Percentiles rank a stretch among this genome's conserved stretches.
These are phyloP conservation scores for Eucalyptus coolabah DNA, from an alignment of 345 rosid genomes.

Conservation along the genomic window DNA sequence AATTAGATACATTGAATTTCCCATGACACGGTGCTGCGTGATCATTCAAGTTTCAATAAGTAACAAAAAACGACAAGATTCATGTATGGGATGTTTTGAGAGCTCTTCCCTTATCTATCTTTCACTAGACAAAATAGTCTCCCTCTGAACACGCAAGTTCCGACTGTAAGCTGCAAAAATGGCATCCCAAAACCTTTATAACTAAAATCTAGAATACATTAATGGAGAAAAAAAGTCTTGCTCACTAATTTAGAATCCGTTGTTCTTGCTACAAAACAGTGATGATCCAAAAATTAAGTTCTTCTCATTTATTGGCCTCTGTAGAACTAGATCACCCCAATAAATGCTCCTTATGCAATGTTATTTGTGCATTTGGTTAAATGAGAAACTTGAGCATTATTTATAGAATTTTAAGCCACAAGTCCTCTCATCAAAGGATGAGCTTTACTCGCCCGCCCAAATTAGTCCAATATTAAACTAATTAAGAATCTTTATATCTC, in stretches of 20 bases:
- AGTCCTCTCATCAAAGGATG: no score
- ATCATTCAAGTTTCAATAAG: neutral
- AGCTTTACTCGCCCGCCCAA: fast-evolving
- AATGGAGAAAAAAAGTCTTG: no score
- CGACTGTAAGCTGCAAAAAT: no score
- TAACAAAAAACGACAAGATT: neutral
- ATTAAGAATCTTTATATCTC: no score
- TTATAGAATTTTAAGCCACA: no score
- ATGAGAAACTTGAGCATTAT: fast-evolving
- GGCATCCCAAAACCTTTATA: no score
- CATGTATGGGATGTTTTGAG: neutral
- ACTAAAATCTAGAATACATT: no score
- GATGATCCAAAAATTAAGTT: no score
- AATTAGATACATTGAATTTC: neutral
- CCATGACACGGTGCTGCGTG: fast-evolving
- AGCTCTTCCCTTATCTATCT: neutral
- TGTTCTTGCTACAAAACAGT: no score
- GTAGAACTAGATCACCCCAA: fast-evolving
- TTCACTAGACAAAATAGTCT: neutral
- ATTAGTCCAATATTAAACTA: fast-evolving
- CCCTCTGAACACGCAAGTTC: neutral
- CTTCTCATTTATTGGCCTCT: no score
- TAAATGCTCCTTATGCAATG: fast-evolving
- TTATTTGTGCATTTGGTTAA: no score
- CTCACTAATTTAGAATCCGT: no score